Evolutionary conservation across 441 rosid species (phyloP).

Genomic region (Eutrema salsugineum): DNA sequence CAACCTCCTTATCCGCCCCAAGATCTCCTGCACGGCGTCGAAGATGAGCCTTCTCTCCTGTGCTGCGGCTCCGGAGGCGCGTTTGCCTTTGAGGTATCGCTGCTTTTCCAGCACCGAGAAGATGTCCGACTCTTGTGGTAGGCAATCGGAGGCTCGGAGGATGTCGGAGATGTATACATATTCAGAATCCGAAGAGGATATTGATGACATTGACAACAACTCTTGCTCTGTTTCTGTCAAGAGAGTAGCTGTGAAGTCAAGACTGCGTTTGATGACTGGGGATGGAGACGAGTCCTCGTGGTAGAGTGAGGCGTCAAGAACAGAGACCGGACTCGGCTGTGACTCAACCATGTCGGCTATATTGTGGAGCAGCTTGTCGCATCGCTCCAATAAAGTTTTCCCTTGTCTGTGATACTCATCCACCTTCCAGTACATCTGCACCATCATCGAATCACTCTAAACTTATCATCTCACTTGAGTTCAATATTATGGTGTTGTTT

Average conservation of each 20-base stretch:
- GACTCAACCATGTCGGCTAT: slow-evolving; percentile 79
- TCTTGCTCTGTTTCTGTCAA: no score
- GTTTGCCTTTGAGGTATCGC: slow-evolving; percentile 53
- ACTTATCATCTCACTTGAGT: no score
- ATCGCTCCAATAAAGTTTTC: slow-evolving; percentile 67
- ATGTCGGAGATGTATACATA: slow-evolving; percentile 70
- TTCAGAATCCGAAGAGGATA: slow-evolving; percentile 40
- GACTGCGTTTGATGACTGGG: slow-evolving; percentile 75
- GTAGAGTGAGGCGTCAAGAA: slow-evolving; percentile 81
- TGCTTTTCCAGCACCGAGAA: slow-evolving; percentile 72
- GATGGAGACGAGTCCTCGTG: slow-evolving; percentile 82
- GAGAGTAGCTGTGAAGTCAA: slow-evolving; percentile 63
- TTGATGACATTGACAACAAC: no score
- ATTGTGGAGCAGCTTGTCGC: slow-evolving; percentile 80
- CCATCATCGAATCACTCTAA: no score
- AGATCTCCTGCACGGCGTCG: slow-evolving; percentile 63
- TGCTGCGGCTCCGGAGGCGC: slow-evolving; percentile 33
- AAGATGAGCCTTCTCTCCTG: slow-evolving; percentile 66
- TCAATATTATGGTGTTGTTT: not conserved
- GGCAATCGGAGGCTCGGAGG: slow-evolving; percentile 49
- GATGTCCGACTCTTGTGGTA: slow-evolving; percentile 57
- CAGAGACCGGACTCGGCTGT: slow-evolving; percentile 97
- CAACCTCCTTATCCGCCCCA: slow-evolving; percentile 42
- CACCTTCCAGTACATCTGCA: slow-evolving; percentile 52
- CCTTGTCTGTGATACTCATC: slow-evolving; percentile 63